Conservation (phyloP, 257 asterid genomes). For the Leonotis leonurus region DNA sequence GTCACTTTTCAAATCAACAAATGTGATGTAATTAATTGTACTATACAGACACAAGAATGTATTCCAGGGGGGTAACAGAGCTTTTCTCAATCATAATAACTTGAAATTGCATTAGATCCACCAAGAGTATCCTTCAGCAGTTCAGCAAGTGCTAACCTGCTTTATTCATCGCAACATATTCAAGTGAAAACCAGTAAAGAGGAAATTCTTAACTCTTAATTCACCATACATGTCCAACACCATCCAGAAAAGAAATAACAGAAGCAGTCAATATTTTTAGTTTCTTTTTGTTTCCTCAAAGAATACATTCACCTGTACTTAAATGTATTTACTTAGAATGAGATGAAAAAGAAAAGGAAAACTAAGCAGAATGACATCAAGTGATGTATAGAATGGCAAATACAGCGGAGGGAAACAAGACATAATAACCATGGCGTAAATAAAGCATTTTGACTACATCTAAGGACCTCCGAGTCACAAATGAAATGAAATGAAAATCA, state of each 20-base stretch:
- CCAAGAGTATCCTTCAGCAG: background rate
- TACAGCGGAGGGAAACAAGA: background rate
- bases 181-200: background rate
- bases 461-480: background rate
- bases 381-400: background rate
- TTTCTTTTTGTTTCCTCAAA: background rate
- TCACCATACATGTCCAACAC: background rate
- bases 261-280: background rate
- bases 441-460: too few relatives aligned
- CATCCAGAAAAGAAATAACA: background rate
- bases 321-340: background rate
- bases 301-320: background rate
- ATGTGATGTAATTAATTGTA: constrained; percentile 5
- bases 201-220: background rate
- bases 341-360: background rate
- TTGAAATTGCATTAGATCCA: background rate
- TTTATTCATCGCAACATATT: background rate
- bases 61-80: background rate
- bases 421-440: background rate
- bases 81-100: constrained; percentile 4
- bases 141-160: background rate
- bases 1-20: background rate
- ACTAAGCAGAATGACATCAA: background rate
- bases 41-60: background rate
- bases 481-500: background rate